Percentiles rank a stretch among this genome's conserved stretches.
Conservation (phyloP, 176 grass and related monocot genomes). For the Oryza longistaminata region DNA sequence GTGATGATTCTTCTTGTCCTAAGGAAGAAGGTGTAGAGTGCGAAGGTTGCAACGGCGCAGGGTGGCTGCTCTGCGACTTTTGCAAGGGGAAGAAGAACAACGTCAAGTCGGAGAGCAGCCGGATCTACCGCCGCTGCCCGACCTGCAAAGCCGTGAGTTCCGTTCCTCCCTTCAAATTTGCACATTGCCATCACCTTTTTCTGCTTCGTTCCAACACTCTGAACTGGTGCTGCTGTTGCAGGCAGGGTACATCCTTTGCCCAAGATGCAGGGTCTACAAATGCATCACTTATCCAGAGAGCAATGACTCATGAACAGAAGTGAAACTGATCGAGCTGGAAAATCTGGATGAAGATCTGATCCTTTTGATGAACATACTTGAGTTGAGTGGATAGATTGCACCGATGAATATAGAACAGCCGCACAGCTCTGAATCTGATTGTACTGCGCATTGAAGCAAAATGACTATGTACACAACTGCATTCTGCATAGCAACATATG, state of each 20-base stretch:
- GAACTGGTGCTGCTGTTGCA: background rate
- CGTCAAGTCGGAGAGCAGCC: slow-evolving; percentile 55
- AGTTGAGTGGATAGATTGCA: background rate
- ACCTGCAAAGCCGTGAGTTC: slow-evolving; percentile 74
- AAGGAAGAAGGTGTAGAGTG: slow-evolving; percentile 54
- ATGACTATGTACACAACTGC: background rate
- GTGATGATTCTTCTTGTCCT: background rate
- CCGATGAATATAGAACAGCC: background rate
- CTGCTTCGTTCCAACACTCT: background rate
- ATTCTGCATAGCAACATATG: background rate
- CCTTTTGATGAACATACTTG: background rate
- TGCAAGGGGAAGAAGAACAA: slow-evolving; percentile 85
- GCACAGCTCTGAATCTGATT: background rate
- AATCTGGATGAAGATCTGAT: background rate
- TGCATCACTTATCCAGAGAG: slow-evolving; percentile 69
- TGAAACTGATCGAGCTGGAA: background rate
- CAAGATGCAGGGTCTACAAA: slow-evolving; percentile 80
- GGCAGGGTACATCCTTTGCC: slow-evolving; percentile 62
- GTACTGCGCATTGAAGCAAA: background rate
- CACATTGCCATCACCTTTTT: no score
- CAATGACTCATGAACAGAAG: slow-evolving; percentile 36
- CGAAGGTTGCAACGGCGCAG: slow-evolving; percentile 48
- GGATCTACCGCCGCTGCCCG: slow-evolving; percentile 75
- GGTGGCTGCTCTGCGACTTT: slow-evolving; percentile 72
- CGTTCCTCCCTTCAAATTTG: background rate